Percentiles rank a stretch among this genome's conserved stretches.
Evolutionary conservation across 805 yeast genomes (phyloP).

Genomic region (Candida chauliodis): DNA sequence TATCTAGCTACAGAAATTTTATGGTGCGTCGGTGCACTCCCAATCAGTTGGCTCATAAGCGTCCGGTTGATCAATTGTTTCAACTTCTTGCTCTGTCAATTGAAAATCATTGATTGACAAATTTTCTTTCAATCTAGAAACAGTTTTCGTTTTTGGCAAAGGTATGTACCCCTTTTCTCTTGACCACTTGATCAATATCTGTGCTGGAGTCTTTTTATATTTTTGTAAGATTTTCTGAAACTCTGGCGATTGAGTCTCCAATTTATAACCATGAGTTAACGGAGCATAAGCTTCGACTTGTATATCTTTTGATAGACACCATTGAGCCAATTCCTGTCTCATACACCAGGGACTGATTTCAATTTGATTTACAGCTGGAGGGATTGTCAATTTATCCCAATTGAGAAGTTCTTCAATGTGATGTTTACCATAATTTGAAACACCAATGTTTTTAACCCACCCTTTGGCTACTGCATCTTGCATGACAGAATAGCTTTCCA

Average conservation of each 20-base stretch:
- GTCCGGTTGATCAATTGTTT: conserved; percentile 24
- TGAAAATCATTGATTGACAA: conserved; percentile 23
- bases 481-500: conserved; percentile 52
- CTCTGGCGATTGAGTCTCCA: conserved; percentile 19
- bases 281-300: conserved; percentile 38
- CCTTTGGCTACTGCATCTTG: conserved; percentile 54
- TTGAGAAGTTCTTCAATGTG: conserved; percentile 53
- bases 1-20: too few species aligned
- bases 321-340: conserved; percentile 35
- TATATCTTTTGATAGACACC: conserved; percentile 24
- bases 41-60: conserved; percentile 73
- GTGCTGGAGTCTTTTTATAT: conserved; percentile 41
- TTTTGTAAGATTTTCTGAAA: conserved; percentile 24
- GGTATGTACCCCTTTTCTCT: conserved; percentile 44
- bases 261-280: conserved; percentile 33
- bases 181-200: conserved; percentile 47
- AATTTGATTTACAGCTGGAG: conserved; percentile 49
- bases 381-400: conserved; percentile 41
- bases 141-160: conserved; percentile 29
- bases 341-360: conserved; percentile 50
- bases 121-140: conserved; percentile 21
- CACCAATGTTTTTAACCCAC: conserved; percentile 52
- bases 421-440: conserved; percentile 57
- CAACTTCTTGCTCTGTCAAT: conserved; percentile 23
- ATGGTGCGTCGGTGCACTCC: conserved; percentile 65